Evolutionary conservation across 805 yeast species (phyloP).

Genomic region (Hyphopichia homilentoma): DNA sequence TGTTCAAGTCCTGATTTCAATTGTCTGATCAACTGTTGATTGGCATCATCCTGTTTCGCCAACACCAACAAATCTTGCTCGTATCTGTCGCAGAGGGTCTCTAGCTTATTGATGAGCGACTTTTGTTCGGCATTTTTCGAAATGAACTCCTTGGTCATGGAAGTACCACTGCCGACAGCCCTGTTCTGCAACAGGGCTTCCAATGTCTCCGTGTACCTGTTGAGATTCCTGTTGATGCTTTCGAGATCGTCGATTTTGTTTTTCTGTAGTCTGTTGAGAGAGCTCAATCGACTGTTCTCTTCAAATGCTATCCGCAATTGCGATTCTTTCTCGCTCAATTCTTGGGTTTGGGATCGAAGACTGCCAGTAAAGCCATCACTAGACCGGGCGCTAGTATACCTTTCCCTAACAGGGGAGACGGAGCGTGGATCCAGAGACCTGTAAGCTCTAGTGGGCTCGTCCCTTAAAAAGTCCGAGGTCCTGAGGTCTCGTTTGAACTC

Average conservation of each 20-base stretch:
- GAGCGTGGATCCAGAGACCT: too few species aligned
- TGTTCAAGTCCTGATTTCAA: slow-evolving; percentile 12
- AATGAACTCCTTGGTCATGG: slow-evolving; percentile 11
- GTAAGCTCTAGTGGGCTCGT: too few species aligned
- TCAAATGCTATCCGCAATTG: slow-evolving; percentile 6
- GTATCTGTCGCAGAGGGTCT: slow-evolving; percentile 15
- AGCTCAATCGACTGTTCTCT: slow-evolving; percentile 8
- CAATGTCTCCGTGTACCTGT: slow-evolving; percentile 11
- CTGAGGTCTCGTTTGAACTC: too few species aligned
- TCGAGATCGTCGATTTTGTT: slow-evolving; percentile 14
- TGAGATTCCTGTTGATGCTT: slow-evolving; percentile 12
- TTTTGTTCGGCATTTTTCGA: slow-evolving; percentile 14
- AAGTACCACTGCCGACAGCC: slow-evolving; percentile 3
- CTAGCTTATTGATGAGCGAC: slow-evolving; percentile 12
- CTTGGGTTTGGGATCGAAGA: slow-evolving; percentile 7
- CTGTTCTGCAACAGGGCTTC: slow-evolving; percentile 11
- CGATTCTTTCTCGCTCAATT: slow-evolving; percentile 11
- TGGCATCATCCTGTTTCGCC: slow-evolving; percentile 8
- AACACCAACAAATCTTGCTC: slow-evolving; percentile 11
- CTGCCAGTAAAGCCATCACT: neutral
- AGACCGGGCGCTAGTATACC: too few species aligned
- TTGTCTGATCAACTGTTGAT: slow-evolving; percentile 6
- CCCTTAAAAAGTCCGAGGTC: too few species aligned
- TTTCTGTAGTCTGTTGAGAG: slow-evolving; percentile 5
- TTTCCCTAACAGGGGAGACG: slow-evolving; percentile 2